phyloP scores from a whole-genome alignment of 2,329 filamentous ascomycete species.

The Diplodia mutila region DNA sequence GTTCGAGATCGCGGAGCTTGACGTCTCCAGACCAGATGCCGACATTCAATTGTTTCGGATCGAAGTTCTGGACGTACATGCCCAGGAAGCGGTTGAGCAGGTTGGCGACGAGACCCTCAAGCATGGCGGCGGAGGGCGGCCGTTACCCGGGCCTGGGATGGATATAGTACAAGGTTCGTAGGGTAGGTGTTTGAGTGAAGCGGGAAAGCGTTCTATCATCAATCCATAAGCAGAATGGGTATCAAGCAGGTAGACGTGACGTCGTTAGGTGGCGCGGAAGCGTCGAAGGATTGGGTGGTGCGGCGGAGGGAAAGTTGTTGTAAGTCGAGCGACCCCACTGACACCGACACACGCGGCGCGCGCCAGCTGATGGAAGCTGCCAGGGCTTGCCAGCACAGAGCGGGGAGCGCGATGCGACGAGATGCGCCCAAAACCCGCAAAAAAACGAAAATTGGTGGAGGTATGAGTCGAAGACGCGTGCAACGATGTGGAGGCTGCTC shows the following conservation, averaged over 20 bases:
- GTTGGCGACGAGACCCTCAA: conserved; percentile 95
- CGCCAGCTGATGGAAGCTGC: conserved; percentile 9
- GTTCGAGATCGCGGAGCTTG: conserved; percentile 87
- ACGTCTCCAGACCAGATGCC: conserved; percentile 99
- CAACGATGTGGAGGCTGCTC: background rate
- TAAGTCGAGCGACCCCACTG: conserved; percentile 7
- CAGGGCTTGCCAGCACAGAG: background rate
- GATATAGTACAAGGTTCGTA: conserved; percentile 14
- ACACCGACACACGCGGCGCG: conserved; percentile 19
- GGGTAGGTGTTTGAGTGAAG: conserved; percentile 7
- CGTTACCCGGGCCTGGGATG: conserved; percentile 72
- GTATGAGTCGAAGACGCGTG: background rate
- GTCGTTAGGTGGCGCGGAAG: conserved; percentile 24
- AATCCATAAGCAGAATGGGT: conserved; percentile 25
- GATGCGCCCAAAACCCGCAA: background rate
- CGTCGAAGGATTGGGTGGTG: conserved; percentile 19
- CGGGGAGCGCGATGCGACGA: conserved; percentile 2
- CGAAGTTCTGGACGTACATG: conserved; percentile 99
- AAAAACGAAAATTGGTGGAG: background rate
- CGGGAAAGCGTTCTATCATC: conserved; percentile 14
- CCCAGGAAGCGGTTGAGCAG: conserved; percentile 98
- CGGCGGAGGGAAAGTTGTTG: conserved; percentile 19
- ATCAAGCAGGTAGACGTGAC: conserved; percentile 26
- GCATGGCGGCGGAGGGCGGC: conserved; percentile 70
- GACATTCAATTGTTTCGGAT: conserved; percentile 95